Percentiles rank a stretch among this genome's conserved stretches.
phyloP scores from a whole-genome alignment of 192 early-diverging fungal genomes.

The Funneliformis mosseae region DNA sequence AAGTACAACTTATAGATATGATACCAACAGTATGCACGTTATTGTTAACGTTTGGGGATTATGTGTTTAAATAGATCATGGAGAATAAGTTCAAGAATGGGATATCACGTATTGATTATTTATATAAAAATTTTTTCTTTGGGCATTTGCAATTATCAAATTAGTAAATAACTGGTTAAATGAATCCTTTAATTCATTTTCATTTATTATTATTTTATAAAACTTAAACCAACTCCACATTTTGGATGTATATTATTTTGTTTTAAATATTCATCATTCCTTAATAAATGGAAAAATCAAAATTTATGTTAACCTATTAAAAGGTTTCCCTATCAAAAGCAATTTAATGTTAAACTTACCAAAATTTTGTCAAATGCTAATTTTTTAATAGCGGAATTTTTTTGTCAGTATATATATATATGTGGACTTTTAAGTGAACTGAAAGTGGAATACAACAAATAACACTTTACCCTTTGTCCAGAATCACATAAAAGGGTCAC shows the following conservation, averaged over 20 bases:
- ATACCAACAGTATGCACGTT: constrained; percentile 78
- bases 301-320: background rate
- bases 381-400: background rate
- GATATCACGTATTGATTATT: too few relatives aligned
- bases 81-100: too few relatives aligned
- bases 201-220: constrained; percentile 9
- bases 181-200: too few relatives aligned
- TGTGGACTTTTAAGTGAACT: background rate
- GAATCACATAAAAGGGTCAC: constrained; percentile 91
- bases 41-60: constrained; percentile 80
- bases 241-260: constrained; percentile 34
- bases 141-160: too few relatives aligned
- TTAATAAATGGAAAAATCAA: background rate
- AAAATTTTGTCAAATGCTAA: constrained; percentile 91
- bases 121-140: too few relatives aligned
- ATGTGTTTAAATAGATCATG: constrained; percentile 30
- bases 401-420: background rate
- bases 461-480: constrained; percentile 63
- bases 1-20: constrained; percentile 74
- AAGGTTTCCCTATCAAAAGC: background rate
- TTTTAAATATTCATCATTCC: constrained; percentile 56
- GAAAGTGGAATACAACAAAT: background rate
- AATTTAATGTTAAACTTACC: constrained; percentile 50
- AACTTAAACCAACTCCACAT: constrained; percentile 9
- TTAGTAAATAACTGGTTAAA: too few relatives aligned